Evolutionary conservation across 768 basidiomycete genomes (phyloP).

Genomic region (Boletellus sp.): DNA sequence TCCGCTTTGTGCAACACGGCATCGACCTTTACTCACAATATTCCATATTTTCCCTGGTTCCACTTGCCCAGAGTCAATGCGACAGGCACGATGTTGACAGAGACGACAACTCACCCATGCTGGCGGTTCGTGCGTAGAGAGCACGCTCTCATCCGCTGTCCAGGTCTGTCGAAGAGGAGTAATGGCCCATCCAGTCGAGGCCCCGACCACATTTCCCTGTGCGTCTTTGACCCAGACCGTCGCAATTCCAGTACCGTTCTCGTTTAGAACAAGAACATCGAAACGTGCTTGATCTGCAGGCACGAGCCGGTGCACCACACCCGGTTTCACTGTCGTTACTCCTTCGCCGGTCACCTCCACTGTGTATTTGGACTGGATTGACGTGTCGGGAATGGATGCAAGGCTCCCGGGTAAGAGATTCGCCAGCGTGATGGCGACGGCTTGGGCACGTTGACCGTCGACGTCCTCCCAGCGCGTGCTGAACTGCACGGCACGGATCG

Average conservation of each 20-base stretch:
- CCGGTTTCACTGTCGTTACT: constrained; percentile 42
- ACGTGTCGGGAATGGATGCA: constrained; percentile 23
- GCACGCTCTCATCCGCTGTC: constrained; percentile 34
- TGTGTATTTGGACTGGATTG: constrained; percentile 32
- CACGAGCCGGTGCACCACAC: constrained; percentile 43
- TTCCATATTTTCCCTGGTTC: constrained; percentile 52
- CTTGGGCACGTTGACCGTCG: constrained; percentile 38
- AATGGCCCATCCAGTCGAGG: constrained; percentile 37
- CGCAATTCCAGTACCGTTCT: constrained; percentile 26
- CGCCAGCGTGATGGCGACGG: constrained; percentile 48
- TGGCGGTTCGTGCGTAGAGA: constrained; percentile 49
- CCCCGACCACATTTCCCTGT: constrained; percentile 34
- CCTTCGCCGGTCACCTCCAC: constrained; percentile 38
- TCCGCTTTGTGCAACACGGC: background rate
- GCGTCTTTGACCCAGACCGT: constrained; percentile 32
- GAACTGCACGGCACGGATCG: constrained; percentile 42
- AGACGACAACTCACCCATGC: constrained; percentile 40
- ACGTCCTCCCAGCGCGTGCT: constrained; percentile 45
- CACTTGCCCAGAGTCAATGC: constrained; percentile 32
- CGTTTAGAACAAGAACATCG: constrained; percentile 45
- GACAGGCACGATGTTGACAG: background rate
- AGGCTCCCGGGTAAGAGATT: constrained; percentile 43
- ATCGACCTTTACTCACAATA: constrained; percentile 40
- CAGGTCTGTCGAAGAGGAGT: constrained; percentile 39
- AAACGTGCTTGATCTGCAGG: constrained; percentile 49